Evolutionary conservation across 345 rosid species (phyloP), one percentile per base, ranked within the genome.

Genomic region (rapeseed (Brassica napus)): DNA sequence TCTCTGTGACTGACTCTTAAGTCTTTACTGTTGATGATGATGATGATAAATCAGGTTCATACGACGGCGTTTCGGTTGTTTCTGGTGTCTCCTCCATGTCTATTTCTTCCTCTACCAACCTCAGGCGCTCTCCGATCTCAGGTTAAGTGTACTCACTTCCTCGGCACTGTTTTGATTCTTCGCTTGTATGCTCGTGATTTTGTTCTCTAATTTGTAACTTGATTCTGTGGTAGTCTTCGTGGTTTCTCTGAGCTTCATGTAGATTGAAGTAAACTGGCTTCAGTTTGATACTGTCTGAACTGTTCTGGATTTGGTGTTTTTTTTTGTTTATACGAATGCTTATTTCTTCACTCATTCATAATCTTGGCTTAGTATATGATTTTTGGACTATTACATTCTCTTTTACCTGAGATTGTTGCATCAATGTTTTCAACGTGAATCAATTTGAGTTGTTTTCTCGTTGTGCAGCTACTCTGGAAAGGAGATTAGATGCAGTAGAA

Each of bases 391-490:
- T 21, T 72, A 55, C 32, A 55, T 59, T 63, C 31, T 62, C 54
- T 74, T 74, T 30, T 73, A 42, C 31, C 9, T 35, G 39, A 62
- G 18, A 30, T 47, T 35, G 9, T 9, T 35, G 9, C 6, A 35
- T 74, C 64, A 16, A 9, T 16, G 42, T 35, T 35, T 42, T 58
- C 37, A 39, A 6, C 9, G 18, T 32, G 35, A 16, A 7, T 42
- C 7, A 1, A 42, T 32, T 30, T 49, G 31, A 77, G 42, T 64
- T 81, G 58, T 62, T 70, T 26, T 80, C 44, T 79, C 65, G 58
- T 73, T 82, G 67, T 76, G 83, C 83, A 86, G 85, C 72, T 73
- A 11, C 80, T 74, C 14, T 54, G 39, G 70, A 61, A 18, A 64
- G 8, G 74, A 77, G 84, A 82, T 34, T 80, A 39, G 83, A 82